Evolutionary conservation across 495 filamentous ascomycete species (phyloP).

Genomic region (Trypethelium eluteriae): DNA sequence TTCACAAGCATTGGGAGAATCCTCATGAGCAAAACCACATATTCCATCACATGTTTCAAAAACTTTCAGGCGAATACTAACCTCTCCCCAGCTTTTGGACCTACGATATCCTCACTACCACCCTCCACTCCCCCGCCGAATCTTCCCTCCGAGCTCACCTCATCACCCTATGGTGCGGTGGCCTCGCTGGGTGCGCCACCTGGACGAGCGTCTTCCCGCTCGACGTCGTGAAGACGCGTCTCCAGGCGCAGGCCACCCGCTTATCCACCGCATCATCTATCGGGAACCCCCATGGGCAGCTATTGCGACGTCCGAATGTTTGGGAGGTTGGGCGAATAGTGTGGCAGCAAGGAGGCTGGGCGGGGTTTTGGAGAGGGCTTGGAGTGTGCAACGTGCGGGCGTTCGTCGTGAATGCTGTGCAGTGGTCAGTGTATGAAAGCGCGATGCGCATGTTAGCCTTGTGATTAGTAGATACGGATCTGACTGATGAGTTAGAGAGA

Average conservation of each 20-base stretch:
- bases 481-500: neutral
- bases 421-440: constrained; percentile 87
- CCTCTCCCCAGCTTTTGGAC: constrained; percentile 58
- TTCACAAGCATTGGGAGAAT: no score
- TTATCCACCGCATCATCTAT: neutral
- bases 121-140: constrained; percentile 38
- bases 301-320: neutral
- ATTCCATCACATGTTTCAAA: no score
- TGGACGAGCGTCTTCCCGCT: constrained; percentile 84
- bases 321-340: constrained; percentile 47
- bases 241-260: constrained; percentile 48
- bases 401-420: constrained; percentile 73
- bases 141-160: constrained; percentile 44
- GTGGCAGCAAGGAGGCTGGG: constrained; percentile 56
- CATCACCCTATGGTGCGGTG: constrained; percentile 70
- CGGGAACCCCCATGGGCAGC: neutral
- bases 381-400: constrained; percentile 71
- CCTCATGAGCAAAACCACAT: no score
- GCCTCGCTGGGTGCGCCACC: constrained; percentile 72
- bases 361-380: constrained; percentile 70
- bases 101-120: constrained; percentile 64
- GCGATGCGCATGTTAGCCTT: constrained; percentile 45
- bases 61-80: constrained; percentile 13
- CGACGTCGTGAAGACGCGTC: constrained; percentile 80
- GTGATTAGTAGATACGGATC: neutral